Evolutionary conservation across 345 rosid genomes (phyloP).

Genomic region (Physaria fendleri): DNA sequence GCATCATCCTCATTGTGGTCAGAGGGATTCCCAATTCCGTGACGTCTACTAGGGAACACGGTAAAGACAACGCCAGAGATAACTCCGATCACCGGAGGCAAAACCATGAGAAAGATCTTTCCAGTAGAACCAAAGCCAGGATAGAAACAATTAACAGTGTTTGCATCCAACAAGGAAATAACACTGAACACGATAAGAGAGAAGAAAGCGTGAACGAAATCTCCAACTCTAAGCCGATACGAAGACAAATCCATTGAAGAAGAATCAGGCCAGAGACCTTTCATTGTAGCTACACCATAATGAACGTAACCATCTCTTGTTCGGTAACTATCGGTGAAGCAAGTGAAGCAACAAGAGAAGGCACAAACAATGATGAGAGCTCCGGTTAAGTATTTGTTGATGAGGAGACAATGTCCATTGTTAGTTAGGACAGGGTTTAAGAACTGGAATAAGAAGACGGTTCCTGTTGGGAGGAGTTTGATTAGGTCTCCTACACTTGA

Average conservation of each 20-base stretch:
- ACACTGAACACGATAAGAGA: slow-evolving; percentile 51
- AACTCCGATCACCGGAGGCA: slow-evolving; percentile 73
- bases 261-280: slow-evolving; percentile 55
- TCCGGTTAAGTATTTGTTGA: slow-evolving; percentile 52
- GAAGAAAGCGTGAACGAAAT: slow-evolving; percentile 64
- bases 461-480: slow-evolving; percentile 86
- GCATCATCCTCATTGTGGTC: slow-evolving; percentile 21
- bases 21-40: slow-evolving; percentile 80
- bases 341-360: slow-evolving; percentile 60
- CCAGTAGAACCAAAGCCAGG: slow-evolving; percentile 47
- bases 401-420: slow-evolving; percentile 51
- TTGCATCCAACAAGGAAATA: slow-evolving; percentile 52
- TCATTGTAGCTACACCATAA: slow-evolving; percentile 56
- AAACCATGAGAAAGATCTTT: slow-evolving; percentile 49
- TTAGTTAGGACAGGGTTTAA: slow-evolving; percentile 78
- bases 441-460: slow-evolving; percentile 75
- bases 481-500: slow-evolving; percentile 62
- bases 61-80: slow-evolving; percentile 49
- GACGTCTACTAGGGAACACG: slow-evolving; percentile 65
- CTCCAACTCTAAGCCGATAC: slow-evolving; percentile 50
- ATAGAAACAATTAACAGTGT: slow-evolving; percentile 56
- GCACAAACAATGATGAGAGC: slow-evolving; percentile 55
- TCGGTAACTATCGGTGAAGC: slow-evolving; percentile 72
- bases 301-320: slow-evolving; percentile 46
- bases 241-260: slow-evolving; percentile 39